These are phyloP conservation scores for Fusarium fracticaudum DNA, from an alignment of 2,329 filamentous ascomycete species.

Conservation along the genomic window DNA sequence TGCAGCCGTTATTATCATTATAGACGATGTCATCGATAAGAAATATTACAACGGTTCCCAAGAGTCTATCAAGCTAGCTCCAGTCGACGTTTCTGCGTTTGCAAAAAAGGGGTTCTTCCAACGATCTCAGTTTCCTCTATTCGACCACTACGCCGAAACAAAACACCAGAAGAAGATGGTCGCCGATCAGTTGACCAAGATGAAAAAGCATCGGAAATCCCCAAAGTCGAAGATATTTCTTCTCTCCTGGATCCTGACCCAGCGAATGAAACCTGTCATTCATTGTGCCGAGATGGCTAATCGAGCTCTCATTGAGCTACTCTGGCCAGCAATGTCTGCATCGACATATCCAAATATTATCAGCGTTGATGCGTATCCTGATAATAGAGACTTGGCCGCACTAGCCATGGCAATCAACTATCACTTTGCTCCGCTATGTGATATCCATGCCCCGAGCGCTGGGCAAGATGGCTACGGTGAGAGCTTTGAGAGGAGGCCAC, in stretches of 20 bases:
- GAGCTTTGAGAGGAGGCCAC: too few species aligned
- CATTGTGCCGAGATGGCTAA: neutral
- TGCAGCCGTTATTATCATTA: neutral
- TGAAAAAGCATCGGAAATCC: neutral
- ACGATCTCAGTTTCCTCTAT: neutral
- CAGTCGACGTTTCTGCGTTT: neutral
- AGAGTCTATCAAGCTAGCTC: neutral
- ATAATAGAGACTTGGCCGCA: neutral
- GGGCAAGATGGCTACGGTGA: neutral
- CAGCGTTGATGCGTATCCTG: neutral
- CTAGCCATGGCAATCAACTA: neutral
- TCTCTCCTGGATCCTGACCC: neutral
- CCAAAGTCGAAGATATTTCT: neutral
- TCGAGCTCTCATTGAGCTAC: neutral
- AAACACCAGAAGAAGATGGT: neutral
- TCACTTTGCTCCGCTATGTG: neutral
- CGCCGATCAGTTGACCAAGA: neutral
- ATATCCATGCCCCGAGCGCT: neutral
- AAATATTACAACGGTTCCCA: neutral
- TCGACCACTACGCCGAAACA: neutral
- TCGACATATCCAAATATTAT: neutral
- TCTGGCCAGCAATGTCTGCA: neutral
- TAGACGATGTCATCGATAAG: neutral
- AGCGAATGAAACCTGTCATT: neutral
- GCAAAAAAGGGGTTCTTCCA: neutral